Percentiles rank a stretch among this genome's conserved stretches.
Evolutionary conservation across 352 stramenopile species (phyloP).

Genomic region (Poterioochromonas sp.): DNA sequence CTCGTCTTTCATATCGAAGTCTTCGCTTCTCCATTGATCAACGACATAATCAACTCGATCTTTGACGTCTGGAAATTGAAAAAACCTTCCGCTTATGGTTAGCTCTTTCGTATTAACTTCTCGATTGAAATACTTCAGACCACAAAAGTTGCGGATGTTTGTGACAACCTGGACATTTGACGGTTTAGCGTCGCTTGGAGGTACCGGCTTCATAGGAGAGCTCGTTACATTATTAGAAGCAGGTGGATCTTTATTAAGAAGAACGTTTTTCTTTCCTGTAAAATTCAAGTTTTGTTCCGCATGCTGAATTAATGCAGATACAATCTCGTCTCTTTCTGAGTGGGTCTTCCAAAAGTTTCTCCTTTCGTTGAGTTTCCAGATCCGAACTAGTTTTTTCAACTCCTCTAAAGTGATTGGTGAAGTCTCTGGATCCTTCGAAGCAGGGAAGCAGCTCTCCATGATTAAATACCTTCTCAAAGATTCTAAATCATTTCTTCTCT

Average conservation of each 20-base stretch:
- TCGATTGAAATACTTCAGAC: conserved; percentile 28
- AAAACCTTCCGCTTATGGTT: background rate
- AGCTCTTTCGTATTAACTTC: background rate
- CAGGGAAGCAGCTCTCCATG: background rate
- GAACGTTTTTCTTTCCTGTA: background rate
- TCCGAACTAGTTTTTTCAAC: conserved; percentile 23
- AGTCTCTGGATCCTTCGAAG: background rate
- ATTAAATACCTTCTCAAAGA: conserved; percentile 19
- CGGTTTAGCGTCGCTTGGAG: background rate
- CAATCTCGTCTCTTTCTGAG: background rate
- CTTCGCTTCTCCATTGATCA: background rate
- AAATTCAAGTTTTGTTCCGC: background rate
- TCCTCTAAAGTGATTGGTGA: conserved; percentile 11
- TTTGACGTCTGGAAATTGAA: background rate
- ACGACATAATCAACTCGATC: conserved; percentile 9
- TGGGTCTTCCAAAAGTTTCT: conserved; percentile 32
- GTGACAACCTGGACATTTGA: background rate
- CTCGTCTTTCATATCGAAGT: conserved; percentile 28
- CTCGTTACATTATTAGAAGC: too few species aligned
- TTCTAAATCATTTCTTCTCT: conserved; percentile 1
- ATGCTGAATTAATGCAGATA: background rate
- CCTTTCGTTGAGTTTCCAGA: conserved; percentile 25
- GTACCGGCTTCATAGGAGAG: background rate
- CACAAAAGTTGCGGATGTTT: background rate
- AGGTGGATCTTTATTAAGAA: too few species aligned